A percentile compares a stretch with the other conserved stretches of the same genome.
Conservation (phyloP, 164 flowering plant species). For the Saururus chinensis region DNA sequence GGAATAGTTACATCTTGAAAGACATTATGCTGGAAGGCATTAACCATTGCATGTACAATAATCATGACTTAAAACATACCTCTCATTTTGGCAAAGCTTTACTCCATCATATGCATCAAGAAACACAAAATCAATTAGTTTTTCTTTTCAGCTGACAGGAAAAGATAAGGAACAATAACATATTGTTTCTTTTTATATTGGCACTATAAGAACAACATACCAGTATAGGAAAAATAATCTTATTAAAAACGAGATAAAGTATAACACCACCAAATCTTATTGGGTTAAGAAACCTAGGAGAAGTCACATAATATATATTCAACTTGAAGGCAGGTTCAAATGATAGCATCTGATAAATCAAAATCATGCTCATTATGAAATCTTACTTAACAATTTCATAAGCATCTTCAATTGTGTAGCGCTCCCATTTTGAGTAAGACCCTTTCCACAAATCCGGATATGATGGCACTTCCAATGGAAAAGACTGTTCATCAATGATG, state of each 20-base stretch:
- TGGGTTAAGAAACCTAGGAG: too few relatives aligned
- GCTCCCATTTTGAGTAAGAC: constrained; percentile 87
- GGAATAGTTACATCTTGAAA: not conserved
- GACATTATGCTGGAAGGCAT: not conserved
- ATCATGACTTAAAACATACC: constrained; percentile 25
- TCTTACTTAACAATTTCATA: constrained; percentile 77
- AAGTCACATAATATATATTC: too few relatives aligned
- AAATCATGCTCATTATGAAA: not conserved
- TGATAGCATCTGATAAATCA: not conserved
- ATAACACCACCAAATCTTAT: too few relatives aligned
- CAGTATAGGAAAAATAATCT: too few relatives aligned
- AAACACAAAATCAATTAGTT: constrained; percentile 13
- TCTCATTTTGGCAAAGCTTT: constrained; percentile 83
- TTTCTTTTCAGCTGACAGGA: not conserved
- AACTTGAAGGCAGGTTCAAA: not conserved
- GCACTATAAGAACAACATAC: not conserved
- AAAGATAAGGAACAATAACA: not conserved
- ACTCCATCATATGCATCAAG: constrained; percentile 10
- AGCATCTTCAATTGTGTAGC: constrained; percentile 90
- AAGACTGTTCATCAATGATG: constrained; percentile 86
- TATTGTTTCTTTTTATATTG: not conserved
- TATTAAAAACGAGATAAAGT: not conserved
- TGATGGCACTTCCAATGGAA: constrained; percentile 80
- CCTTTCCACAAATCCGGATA: constrained; percentile 95
- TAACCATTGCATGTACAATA: not conserved